Evolutionary conservation across 2,329 filamentous ascomycete genomes (phyloP), one percentile per base, ranked within the genome.

Genomic region (Alternaria panax): DNA sequence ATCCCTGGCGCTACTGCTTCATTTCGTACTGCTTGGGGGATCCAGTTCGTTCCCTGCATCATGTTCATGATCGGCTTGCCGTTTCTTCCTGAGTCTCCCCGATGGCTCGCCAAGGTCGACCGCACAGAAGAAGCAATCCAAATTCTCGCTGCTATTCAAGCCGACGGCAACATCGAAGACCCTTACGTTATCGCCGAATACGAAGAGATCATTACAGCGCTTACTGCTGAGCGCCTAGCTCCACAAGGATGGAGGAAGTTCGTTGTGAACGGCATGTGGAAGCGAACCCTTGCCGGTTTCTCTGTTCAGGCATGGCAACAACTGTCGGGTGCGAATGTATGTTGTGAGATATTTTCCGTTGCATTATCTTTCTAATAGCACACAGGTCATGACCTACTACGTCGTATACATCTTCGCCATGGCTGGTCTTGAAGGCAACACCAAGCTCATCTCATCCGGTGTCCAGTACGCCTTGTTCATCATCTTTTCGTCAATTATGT

Each of bases 401-500:
- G 68, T 34, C 27, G 79, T 77, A 5, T 91, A 90, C 66, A 85
- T 92, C 58, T 91, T 92, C 75, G 82, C 82, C 11, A 92, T 92
- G 90, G 88, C 89, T 14, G 89, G 89, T 9, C 80, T 90, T n/a
- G 79, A 77, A 2, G 84, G 83, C 4, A 81, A 86, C 66, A 84
- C 83, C 52, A 85, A 87, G 38, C 83, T 92, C 8, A 78, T 91
- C 43, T 85, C 89, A 6, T 89, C 88, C 1, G 87, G 86, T 9
- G 91, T 92, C 61, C 87, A 91, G 54, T 92, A 91, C 75, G 84
- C 93, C 68, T 91, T 94, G 81, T 93, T 93, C 74, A 91, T 94
- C 3, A 62, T 88, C 53, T 91, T 92, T 87, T 94, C 92, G 0
- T 75, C 93, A 3, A 90, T 90, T 0, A 91, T 91, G 2, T 83